Base-by-base conservation (phyloP, 2,329 filamentous ascomycete species). In the Ophiosphaerella herpotricha region DNA sequence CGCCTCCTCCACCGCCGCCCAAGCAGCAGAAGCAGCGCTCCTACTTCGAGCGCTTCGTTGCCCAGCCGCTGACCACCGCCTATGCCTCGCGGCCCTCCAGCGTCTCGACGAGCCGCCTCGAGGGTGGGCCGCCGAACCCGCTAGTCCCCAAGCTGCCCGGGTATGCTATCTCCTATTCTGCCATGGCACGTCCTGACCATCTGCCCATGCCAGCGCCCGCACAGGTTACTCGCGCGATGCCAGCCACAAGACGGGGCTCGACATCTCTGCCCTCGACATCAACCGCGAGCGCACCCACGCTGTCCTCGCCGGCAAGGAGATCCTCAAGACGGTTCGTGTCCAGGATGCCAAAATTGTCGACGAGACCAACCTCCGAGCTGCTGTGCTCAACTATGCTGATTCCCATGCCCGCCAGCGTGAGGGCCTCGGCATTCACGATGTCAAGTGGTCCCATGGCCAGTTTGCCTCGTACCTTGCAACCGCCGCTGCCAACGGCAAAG, bases 371-470 rank as follows among this genome's bases (percentile, higher is more conserved):
- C 77, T 87, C 55, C 82, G 84, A 52, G 78, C 82, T 57, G 80
- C 82, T 29, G 82, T 86, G 57, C 79, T 82, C 61, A 81, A 80
- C 58, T 82, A 81, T 65, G 78, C 82, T 32, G 79, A 80, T 48
- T 65, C 74, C 33, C 73, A 74, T 18, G 72, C 74, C 18, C 77
- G 80, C 36, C 77, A 83, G 65, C 80, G 82, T 55, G 81, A 85
- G 52, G 82, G 82, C 52, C 76, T 86, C 55, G 82, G 83, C 46
- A 83, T 85, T 57, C 83, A 82, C 54, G 85, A 87, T 69, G 85
- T 87, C 26, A 85, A 85, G 57, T 87, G 85, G 85, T 86, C 85
- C 43, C 84, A 85, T 72, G 81, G 82, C 51, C 77, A 78, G 45
- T 85, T 80, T 66, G 80, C 79, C 60, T 79, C 81, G 52, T 80